These are phyloP conservation scores for Chloris gayana DNA, from an alignment of 176 grass and related monocot genomes.

Conservation along the genomic window DNA sequence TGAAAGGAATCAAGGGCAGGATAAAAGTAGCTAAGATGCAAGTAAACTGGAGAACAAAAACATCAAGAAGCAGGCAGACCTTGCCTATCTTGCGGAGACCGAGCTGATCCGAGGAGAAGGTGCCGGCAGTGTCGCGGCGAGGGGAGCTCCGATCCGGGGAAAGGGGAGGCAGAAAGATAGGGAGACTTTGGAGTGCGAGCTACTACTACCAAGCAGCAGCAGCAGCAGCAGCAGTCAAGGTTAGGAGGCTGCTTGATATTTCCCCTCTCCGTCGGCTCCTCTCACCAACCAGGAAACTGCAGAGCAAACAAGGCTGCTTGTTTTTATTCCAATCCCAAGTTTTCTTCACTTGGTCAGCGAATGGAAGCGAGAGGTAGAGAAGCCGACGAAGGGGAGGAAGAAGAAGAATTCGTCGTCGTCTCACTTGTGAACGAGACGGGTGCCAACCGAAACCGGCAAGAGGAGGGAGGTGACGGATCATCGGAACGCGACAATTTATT, in stretches of 20 bases:
- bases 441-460: not conserved
- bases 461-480: not conserved
- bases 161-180: not conserved
- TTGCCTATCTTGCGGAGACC: conserved; percentile 10
- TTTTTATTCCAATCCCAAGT: not conserved
- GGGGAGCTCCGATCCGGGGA: conserved; percentile 15
- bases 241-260: not conserved
- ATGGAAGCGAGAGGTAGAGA: not conserved
- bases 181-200: not conserved
- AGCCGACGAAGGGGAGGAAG: not conserved
- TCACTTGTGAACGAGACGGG: not conserved
- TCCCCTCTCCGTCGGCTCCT: not conserved
- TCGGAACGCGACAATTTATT: not conserved
- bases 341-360: not conserved
- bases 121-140: not conserved
- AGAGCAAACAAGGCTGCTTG: not conserved
- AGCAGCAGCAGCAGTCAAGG: conserved; percentile 19
- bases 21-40: not conserved
- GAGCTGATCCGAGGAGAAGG: not conserved
- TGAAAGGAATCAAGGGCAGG: not conserved
- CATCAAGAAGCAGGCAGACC: conserved; percentile 6
- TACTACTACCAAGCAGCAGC: no score
- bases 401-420: conserved; percentile 4
- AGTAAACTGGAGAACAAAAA: not conserved
- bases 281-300: conserved; percentile 35